Evolutionary conservation across 176 grass and related monocot species (phyloP).

Genomic region (Hsuehochloa calcarea): DNA sequence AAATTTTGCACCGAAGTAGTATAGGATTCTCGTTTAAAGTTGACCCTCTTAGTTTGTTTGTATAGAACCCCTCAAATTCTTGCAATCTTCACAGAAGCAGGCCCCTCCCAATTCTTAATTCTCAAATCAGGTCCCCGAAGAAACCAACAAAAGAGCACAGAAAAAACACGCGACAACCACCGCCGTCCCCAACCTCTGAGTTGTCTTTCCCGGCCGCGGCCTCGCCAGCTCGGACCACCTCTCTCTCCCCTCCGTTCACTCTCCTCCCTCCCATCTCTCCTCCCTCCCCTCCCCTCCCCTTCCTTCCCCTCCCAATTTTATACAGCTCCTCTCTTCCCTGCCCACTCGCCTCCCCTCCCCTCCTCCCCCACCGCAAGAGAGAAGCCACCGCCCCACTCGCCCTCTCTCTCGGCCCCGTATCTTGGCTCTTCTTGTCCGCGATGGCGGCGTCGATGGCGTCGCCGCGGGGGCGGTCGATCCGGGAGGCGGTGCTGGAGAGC

Average conservation of each 20-base stretch:
- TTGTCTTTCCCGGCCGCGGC: slow-evolving; percentile 14
- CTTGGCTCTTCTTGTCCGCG: background rate
- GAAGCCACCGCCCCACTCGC: background rate
- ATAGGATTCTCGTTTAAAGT: background rate
- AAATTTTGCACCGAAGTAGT: background rate
- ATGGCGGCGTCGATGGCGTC: slow-evolving; percentile 69
- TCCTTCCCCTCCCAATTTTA: slow-evolving; percentile 2
- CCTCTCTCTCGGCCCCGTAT: background rate
- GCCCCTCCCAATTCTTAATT: background rate
- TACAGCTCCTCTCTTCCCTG: background rate
- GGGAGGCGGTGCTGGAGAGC: slow-evolving; percentile 80
- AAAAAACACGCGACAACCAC: slow-evolving; percentile 31
- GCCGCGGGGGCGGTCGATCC: slow-evolving; percentile 63
- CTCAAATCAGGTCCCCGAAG: no score
- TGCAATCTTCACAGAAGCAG: background rate
- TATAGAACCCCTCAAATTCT: background rate
- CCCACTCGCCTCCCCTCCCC: background rate
- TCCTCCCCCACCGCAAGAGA: background rate
- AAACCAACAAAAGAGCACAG: background rate
- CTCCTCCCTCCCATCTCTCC: slow-evolving; percentile 18
- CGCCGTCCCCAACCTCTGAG: slow-evolving; percentile 29
- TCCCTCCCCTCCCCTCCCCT: background rate
- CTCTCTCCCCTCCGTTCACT: slow-evolving; percentile 7
- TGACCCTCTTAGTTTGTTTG: background rate
- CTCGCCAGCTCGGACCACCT: slow-evolving; percentile 40